These are phyloP conservation scores for Tylopilus subfusipes DNA, from an alignment of 768 basidiomycete genomes.

Conservation along the genomic window DNA sequence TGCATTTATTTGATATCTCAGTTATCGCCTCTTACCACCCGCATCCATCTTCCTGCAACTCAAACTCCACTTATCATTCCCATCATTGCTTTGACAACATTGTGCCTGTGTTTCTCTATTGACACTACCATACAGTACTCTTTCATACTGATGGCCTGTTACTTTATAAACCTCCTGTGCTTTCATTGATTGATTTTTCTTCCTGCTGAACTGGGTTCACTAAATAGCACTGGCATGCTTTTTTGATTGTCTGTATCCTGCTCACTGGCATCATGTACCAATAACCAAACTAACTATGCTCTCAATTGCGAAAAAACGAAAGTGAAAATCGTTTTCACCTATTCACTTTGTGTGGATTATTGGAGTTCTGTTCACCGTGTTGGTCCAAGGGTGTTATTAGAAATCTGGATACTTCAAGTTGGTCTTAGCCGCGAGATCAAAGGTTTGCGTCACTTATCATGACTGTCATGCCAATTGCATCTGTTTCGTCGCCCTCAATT, in stretches of 20 bases:
- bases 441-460: no score
- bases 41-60: neutral
- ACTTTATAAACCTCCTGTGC: neutral
- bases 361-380: neutral
- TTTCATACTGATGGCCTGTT: neutral
- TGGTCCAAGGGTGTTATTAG: neutral
- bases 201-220: conserved; percentile 9
- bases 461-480: no score
- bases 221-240: conserved; percentile 9
- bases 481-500: no score
- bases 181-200: neutral
- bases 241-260: neutral
- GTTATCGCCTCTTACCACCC: conserved; percentile 5
- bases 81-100: neutral
- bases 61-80: neutral
- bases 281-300: neutral
- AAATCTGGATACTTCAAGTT: no score
- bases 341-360: neutral
- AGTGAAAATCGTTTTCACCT: neutral
- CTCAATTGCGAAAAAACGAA: neutral
- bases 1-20: conserved; percentile 19
- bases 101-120: neutral
- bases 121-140: conserved; percentile 2
- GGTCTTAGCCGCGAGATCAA: no score
- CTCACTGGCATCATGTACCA: conserved; percentile 3